Evolutionary conservation across 2,329 filamentous ascomycete species (phyloP), one percentile per base, ranked within the genome.

Genomic region (Nemania diffusa): DNA sequence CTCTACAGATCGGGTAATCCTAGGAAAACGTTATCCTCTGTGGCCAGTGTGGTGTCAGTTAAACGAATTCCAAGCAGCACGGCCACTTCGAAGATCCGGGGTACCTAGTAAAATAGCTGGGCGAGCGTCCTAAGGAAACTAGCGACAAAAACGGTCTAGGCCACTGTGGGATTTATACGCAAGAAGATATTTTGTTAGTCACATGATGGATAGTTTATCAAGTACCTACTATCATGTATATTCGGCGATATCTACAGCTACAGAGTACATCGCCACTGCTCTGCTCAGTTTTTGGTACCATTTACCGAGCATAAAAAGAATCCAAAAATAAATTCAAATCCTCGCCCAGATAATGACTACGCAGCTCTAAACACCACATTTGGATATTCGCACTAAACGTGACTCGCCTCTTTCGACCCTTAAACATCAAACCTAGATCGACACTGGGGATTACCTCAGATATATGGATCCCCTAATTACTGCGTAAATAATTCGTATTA

Each of bases 1-100:
- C 11, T 60, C 48, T 46, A 63, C 64, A 42, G 27, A 63, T 67
- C 34, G 56, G 65, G 60, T 63, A 63, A 60, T 26, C 22, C 55
- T 20, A 46, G 56, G 59, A 51, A 67, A 63, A 56, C 17, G 56
- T 37, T 63, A 56, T 67, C 59, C 64, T 51, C 64, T 26, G 26
- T 34, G 24, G 24, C 48, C 8, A 27, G 27, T 34, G 37, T 27
- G 9, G 27, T 27, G 37, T 57, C 57, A 67, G 59, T 59, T 51
- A 55, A 22, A 32, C 40, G 29, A 55, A 63, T 27, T 42, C 42
- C 50, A n/a, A 26, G 48, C 40, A 51, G 42, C 52, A 27, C 8
- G 20, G 20, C 42, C 11, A 37, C 32, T 46, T 53, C 29, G 53
- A 48, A 53, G 46, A 59, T 58, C 64, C 27, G 59, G 59, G 64